Base-by-base conservation (phyloP, 1,139 yeast genomes). In the Zygosaccharomyces pseudobailii region DNA sequence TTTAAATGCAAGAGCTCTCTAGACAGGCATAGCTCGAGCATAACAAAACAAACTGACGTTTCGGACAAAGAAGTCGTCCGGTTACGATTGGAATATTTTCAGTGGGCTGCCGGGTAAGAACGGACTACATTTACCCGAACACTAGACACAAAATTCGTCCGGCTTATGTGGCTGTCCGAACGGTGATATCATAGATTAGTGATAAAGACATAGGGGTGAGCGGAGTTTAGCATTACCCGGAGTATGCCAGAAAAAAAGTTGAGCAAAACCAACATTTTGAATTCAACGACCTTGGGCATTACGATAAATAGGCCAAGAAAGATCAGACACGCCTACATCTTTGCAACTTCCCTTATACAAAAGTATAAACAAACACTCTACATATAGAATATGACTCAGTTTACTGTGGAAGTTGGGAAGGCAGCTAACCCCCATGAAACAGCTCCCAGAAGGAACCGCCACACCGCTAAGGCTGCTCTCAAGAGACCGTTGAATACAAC, bases 401-500 rank as follows among this genome's bases (percentile, higher is more conserved):
- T 52, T 46, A 52, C 58, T 49, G 90, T 86, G 34, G 81, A 82
- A 33, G 94, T 87, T 32, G 95, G 95, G 33, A 56, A 59, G 41
- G 84, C 84, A 50, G 90, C 92, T 35, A 79, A 78, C 60, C 78
- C 79, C 8, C 94, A 95, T 51, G 97, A 90, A 71, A 86, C 96
- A 25, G 95, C 96, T 3, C 95, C 95, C 55, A 81, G 95, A 71
- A 82, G 96, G 72, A 85, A 80, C 42, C 40, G 39, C 62, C 72
- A 75, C 50, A 71, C 78, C 47, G 81, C 80, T 48, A 80, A 79
- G 56, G 78, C 71, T 4, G 65, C 75, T 1, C 60, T 82, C 13
- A 66, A 65, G n/a, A 76, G 80, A 63, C 94, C 94, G 3, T 45
- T 57, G 3, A 83, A 77, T 50, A 76, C 78, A 51, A 78, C 77